Percentiles rank a stretch among this genome's conserved stretches.
phyloP scores from a whole-genome alignment of 2,329 filamentous ascomycete species.

The Lasiodiplodia gonubiensis region DNA sequence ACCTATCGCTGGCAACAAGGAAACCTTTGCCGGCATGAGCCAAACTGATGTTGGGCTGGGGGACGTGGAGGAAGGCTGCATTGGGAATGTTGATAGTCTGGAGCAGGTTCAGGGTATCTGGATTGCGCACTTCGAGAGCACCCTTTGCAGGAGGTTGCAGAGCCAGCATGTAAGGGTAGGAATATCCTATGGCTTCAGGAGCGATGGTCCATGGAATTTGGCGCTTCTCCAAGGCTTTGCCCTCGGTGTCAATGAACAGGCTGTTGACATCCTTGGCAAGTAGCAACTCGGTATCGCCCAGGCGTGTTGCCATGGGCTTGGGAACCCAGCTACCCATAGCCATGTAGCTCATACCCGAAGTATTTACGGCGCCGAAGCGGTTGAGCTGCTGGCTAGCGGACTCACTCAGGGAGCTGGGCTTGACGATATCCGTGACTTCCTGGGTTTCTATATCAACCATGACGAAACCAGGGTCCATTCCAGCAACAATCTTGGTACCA shows the following conservation, averaged over 20 bases:
- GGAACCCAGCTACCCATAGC: conserved; percentile 91
- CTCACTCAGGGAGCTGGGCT: conserved; percentile 73
- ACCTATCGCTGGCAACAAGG: conserved; percentile 86
- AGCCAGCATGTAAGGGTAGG: conserved; percentile 92
- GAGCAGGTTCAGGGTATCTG: conserved; percentile 85
- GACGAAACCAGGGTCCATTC: conserved; percentile 89
- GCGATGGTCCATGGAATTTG: conserved; percentile 92
- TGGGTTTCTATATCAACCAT: conserved; percentile 82
- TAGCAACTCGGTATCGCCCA: conserved; percentile 82
- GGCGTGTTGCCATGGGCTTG: conserved; percentile 81
- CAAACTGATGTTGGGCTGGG: conserved; percentile 90
- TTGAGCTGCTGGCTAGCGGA: conserved; percentile 68
- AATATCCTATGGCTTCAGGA: conserved; percentile 91
- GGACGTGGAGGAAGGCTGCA: conserved; percentile 85
- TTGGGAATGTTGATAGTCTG: conserved; percentile 84
- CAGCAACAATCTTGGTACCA: conserved; percentile 83
- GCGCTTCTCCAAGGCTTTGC: conserved; percentile 78
- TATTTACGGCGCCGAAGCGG: conserved; percentile 81
- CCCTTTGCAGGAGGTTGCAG: conserved; percentile 84
- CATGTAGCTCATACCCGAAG: conserved; percentile 94
- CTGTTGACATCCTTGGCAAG: conserved; percentile 99
- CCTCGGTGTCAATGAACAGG: conserved; percentile 84
- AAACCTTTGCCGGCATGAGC: conserved; percentile 97
- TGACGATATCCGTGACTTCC: conserved; percentile 77
- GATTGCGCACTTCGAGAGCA: conserved; percentile 87